phyloP scores from a whole-genome alignment of 2,329 filamentous ascomycete species.

The Pezicula neosporulosa region DNA sequence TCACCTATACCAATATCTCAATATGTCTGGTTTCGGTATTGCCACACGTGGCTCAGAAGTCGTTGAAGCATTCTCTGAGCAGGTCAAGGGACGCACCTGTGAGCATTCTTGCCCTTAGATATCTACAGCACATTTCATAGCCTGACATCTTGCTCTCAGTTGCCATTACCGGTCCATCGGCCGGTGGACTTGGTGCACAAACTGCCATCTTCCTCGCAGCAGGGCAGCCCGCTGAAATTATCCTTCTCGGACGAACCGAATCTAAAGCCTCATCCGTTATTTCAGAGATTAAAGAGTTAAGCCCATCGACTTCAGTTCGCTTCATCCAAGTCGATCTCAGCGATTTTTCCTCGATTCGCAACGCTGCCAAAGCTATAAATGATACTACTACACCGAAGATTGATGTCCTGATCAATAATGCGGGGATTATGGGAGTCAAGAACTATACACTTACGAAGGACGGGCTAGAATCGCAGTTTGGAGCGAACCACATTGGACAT shows the following conservation, averaged over 20 bases:
- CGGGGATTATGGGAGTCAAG: conserved; percentile 19
- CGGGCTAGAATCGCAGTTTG: conserved; percentile 49
- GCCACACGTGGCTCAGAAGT: background rate
- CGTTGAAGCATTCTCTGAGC: background rate
- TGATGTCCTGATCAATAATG: conserved; percentile 40
- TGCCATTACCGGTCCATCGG: background rate
- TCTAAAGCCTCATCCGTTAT: background rate
- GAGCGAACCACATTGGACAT: conserved; percentile 49
- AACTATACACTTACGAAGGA: conserved; percentile 29
- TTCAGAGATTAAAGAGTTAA: background rate
- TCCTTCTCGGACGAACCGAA: conserved; percentile 5
- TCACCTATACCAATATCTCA: background rate
- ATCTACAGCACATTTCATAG: too few relatives aligned
- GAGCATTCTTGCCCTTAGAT: background rate
- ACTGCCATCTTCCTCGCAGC: conserved; percentile 12
- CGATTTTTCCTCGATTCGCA: conserved; percentile 34
- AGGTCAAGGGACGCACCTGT: background rate
- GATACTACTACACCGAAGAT: conserved; percentile 32
- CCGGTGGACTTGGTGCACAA: background rate
- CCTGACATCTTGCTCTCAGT: background rate
- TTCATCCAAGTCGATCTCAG: conserved; percentile 27
- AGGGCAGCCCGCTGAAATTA: conserved; percentile 4
- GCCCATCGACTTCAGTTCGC: background rate
- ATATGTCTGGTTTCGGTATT: background rate
- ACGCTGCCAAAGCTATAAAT: conserved; percentile 31